Base-by-base conservation (phyloP, 2,329 filamentous ascomycete species). In the Acrodontium crateriforme region DNA sequence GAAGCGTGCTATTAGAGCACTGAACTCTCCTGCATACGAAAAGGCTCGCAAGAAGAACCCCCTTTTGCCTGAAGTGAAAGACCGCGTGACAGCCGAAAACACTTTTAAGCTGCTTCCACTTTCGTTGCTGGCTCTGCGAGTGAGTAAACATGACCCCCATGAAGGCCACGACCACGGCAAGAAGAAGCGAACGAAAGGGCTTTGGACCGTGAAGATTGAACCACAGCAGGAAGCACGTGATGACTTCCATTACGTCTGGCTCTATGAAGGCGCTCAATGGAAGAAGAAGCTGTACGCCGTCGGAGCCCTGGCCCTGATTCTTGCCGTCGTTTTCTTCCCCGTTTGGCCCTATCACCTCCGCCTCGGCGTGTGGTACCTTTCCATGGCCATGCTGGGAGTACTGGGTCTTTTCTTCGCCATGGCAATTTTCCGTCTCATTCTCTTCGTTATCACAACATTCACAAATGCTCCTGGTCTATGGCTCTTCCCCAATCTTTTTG, bases 401-500 rank as follows among this genome's bases (percentile, higher is more conserved):
- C 71, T 98, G 24, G 89, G 81, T 31, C 61, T 93, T 27, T 98
- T 98, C 72, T 95, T 98, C 57, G 72, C 74, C 49, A 95, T 98
- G 89, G 80, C 87, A 5, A 92, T 98, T 49, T 84, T 98, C 70
- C 76, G 89, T 35, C 69, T 95, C 31, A 92, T 98, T 36, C 65
- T 98, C 16, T 98, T 98, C 63, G 78, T 82, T 52, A 59, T 92
- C 52, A 95, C 89, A 13, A 84, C 92, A 58, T 92, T 95, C 50
- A 66, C 69, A 10, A 66, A 73, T 1, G 63, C 85, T 3, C 89
- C 89, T 3, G 89, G 89, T 46, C 66, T 98, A n/a, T 98, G 89
- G 89, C 67, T 98, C 24, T 98, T 87, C 60, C 89, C 89, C 26
- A 98, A 98, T 52, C 62, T 98, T 12, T 98, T 94, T 63, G 89